Evolutionary conservation across 768 basidiomycete genomes (phyloP).

Genomic region (Tricholoma furcatifolium): DNA sequence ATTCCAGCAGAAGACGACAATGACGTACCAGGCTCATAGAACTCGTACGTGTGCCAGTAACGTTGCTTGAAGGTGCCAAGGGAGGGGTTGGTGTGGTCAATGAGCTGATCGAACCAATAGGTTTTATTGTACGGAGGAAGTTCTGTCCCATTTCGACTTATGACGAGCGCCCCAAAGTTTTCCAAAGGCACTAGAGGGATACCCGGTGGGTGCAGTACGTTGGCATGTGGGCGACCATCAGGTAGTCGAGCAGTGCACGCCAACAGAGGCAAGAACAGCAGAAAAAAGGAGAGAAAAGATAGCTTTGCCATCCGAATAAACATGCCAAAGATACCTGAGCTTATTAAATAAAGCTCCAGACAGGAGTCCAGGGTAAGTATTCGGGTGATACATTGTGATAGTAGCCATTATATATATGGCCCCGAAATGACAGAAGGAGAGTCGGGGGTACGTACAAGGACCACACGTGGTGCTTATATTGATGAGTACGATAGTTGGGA

Average conservation of each 20-base stretch:
- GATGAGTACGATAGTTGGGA: too few relatives aligned
- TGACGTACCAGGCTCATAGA: slow-evolving; percentile 49
- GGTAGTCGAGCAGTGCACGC: slow-evolving; percentile 22
- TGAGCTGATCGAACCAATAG: slow-evolving; percentile 58
- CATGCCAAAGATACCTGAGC: background rate
- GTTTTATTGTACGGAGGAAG: slow-evolving; percentile 44
- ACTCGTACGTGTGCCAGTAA: slow-evolving; percentile 70
- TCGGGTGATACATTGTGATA: background rate
- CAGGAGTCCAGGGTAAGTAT: background rate
- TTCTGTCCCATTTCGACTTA: slow-evolving; percentile 39
- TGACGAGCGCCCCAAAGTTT: slow-evolving; percentile 32
- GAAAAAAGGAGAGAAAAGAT: slow-evolving; percentile 17
- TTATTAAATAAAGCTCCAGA: background rate
- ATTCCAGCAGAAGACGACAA: background rate
- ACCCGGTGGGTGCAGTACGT: slow-evolving; percentile 37
- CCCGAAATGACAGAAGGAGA: background rate
- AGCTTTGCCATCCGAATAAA: slow-evolving; percentile 16
- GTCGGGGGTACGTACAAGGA: slow-evolving; percentile 7
- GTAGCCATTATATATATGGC: slow-evolving; percentile 9
- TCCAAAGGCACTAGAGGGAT: slow-evolving; percentile 32
- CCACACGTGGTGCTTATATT: slow-evolving; percentile 12
- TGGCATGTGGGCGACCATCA: slow-evolving; percentile 43
- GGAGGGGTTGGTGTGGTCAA: slow-evolving; percentile 54
- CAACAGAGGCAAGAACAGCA: slow-evolving; percentile 19
- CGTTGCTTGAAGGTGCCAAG: slow-evolving; percentile 77